Percentiles rank a stretch among this genome's conserved stretches.
Evolutionary conservation across 1,139 yeast species (phyloP).

Genomic region (Taiozyma sp.): DNA sequence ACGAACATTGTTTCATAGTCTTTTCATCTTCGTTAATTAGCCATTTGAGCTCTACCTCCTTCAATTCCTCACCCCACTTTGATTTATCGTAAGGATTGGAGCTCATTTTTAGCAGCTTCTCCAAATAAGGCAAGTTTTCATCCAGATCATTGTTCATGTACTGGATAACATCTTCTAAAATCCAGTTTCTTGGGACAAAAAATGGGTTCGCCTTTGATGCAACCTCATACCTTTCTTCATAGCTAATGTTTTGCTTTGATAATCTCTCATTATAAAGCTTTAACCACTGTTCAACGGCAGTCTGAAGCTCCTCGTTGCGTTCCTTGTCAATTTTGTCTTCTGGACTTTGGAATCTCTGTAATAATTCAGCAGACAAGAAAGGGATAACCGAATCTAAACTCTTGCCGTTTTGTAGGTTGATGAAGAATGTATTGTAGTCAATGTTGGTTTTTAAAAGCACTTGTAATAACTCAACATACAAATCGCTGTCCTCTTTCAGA

Average conservation of each 20-base stretch:
- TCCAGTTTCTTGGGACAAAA: slow-evolving; percentile 83
- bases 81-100: slow-evolving; percentile 52
- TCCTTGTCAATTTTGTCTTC: slow-evolving; percentile 25
- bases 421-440: slow-evolving; percentile 78
- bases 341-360: slow-evolving; percentile 15
- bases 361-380: slow-evolving; percentile 30
- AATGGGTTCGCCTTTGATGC: slow-evolving; percentile 60
- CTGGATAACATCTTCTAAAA: slow-evolving; percentile 74
- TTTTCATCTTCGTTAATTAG: slow-evolving; percentile 38
- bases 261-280: slow-evolving; percentile 34
- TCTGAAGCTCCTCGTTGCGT: slow-evolving; percentile 26
- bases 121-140: slow-evolving; percentile 33
- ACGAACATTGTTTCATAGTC: slow-evolving; percentile 60
- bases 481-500: slow-evolving; percentile 37
- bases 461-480: slow-evolving; percentile 40
- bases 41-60: slow-evolving; percentile 56
- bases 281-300: slow-evolving; percentile 33
- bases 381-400: slow-evolving; percentile 28
- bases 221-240: slow-evolving; percentile 32
- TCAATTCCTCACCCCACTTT: slow-evolving; percentile 59
- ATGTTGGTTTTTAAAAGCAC: slow-evolving; percentile 55
- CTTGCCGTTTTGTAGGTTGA: slow-evolving; percentile 45
- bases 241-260: slow-evolving; percentile 30
- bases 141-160: slow-evolving; percentile 27
- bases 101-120: slow-evolving; percentile 57